Percentiles rank a stretch among this genome's conserved stretches.
These are phyloP conservation scores for Suillus spraguei DNA, from an alignment of 768 basidiomycete genomes.

Conservation along the genomic window DNA sequence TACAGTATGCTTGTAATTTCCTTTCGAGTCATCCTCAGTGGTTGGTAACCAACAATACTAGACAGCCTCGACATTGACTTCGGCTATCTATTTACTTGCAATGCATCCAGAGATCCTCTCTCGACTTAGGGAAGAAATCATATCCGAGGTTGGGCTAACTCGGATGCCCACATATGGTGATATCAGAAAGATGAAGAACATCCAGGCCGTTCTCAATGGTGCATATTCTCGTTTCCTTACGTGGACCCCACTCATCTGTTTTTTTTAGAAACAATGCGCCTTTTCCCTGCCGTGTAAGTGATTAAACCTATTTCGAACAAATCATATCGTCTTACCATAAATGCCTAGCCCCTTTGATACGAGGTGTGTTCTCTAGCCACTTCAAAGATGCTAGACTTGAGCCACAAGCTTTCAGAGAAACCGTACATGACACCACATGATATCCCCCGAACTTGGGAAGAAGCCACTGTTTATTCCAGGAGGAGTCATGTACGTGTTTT, in stretches of 20 bases:
- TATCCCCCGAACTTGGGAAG: constrained; percentile 20
- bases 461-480: constrained; percentile 34
- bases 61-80: constrained; percentile 49
- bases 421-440: constrained; percentile 28
- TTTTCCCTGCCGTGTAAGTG: no score
- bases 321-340: no score
- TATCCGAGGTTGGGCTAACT: no score
- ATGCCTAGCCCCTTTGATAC: constrained; percentile 4
- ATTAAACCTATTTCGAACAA: no score
- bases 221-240: no score
- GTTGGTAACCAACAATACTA: constrained; percentile 16
- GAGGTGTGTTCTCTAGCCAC: constrained; percentile 21
- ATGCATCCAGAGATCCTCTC: no score
- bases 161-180: no score
- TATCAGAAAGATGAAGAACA: no score
- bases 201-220: no score
- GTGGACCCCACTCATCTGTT: no score
- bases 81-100: constrained; percentile 41
- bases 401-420: constrained; percentile 16
- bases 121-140: no score
- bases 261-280: no score
- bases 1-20: constrained; percentile 32
- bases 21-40: neutral
- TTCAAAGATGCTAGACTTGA: neutral
- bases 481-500: constrained; percentile 19